phyloP scores from a whole-genome alignment of 805 yeast genomes.

The Ogataea nakhonphanomensis region DNA sequence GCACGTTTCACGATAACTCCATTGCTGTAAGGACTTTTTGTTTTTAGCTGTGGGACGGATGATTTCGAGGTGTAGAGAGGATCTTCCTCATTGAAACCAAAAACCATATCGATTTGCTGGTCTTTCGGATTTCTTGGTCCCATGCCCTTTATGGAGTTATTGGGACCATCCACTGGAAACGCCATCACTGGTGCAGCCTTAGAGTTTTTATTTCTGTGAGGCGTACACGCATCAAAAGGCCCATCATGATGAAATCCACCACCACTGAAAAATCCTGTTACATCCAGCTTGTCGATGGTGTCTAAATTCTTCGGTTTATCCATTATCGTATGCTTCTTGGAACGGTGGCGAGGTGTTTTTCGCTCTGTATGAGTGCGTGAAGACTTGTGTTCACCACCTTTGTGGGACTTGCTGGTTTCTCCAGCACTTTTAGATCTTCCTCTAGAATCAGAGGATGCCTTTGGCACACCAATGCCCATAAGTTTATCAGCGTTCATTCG shows the following conservation, averaged over 20 bases:
- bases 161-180: constrained; percentile 94
- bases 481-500: constrained; percentile 19
- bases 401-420: constrained; percentile 20
- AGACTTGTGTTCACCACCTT: constrained; percentile 17
- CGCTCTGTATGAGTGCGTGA: constrained; percentile 19
- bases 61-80: constrained; percentile 31
- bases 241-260: constrained; percentile 98
- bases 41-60: constrained; percentile 6
- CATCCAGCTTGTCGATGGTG: constrained; percentile 92
- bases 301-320: constrained; percentile 74
- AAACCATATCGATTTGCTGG: constrained; percentile 68
- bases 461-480: constrained; percentile 25
- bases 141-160: constrained; percentile 73
- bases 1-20: constrained; percentile 32
- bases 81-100: constrained; percentile 63
- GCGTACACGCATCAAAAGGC: constrained; percentile 97
- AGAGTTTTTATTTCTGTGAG: constrained; percentile 79
- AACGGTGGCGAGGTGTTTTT: constrained; percentile 31
- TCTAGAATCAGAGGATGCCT: constrained; percentile 30
- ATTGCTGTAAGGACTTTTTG: constrained; percentile 29
- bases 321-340: constrained; percentile 39
- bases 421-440: constrained; percentile 32
- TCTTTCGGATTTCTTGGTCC: constrained; percentile 52
- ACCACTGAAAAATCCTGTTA: constrained; percentile 89
- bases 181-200: constrained; percentile 90